Evolutionary conservation across 805 yeast genomes (phyloP).

Genomic region (Sugiyamaella mastotermitis): DNA sequence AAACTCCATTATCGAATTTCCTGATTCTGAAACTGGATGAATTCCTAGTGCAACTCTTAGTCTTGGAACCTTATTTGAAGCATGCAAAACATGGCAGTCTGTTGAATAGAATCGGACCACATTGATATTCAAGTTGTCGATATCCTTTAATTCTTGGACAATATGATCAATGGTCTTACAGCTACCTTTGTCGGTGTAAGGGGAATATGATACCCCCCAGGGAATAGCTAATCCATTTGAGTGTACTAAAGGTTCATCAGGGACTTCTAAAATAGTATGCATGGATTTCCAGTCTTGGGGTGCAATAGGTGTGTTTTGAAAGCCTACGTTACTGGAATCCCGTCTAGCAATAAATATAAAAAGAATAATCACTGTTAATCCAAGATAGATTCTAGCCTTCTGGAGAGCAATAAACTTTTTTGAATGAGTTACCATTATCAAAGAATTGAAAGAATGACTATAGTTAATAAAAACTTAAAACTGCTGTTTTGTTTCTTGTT

Average conservation of each 20-base stretch:
- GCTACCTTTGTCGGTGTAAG: conserved; percentile 14
- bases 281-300: too few relatives aligned
- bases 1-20: conserved; percentile 5
- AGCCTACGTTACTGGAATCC: too few relatives aligned
- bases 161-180: conserved; percentile 17
- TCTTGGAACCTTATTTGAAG: conserved; percentile 8
- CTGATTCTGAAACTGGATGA: conserved; percentile 12
- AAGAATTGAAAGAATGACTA: too few relatives aligned
- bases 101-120: conserved; percentile 17
- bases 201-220: conserved; percentile 22
- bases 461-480: too few relatives aligned
- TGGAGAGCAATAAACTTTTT: too few relatives aligned
- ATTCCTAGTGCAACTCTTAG: conserved; percentile 19
- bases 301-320: too few relatives aligned
- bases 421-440: too few relatives aligned
- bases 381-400: too few relatives aligned
- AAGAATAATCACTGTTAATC: too few relatives aligned
- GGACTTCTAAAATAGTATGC: too few relatives aligned
- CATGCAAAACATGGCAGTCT: conserved; percentile 21
- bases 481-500: not conserved
- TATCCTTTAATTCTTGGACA: conserved; percentile 10
- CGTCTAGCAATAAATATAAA: too few relatives aligned
- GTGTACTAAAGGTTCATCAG: not conserved
- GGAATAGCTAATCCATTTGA: conserved; percentile 17
- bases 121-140: conserved; percentile 11